These are phyloP conservation scores for Sugiyamaella smithiae DNA, from an alignment of 805 yeast genomes.

Conservation along the genomic window DNA sequence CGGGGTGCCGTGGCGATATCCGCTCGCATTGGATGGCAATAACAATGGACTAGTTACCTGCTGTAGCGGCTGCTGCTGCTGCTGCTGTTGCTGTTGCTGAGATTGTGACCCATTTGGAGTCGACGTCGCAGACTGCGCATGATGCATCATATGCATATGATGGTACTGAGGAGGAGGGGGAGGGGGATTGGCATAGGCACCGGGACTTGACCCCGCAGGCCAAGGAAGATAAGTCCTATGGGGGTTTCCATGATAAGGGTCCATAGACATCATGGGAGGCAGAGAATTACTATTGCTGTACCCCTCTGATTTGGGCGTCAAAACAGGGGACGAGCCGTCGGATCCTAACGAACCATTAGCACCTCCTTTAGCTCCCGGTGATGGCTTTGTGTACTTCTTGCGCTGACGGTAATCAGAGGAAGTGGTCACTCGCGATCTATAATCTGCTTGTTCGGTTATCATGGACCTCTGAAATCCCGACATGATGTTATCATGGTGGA, in stretches of 20 bases:
- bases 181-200: neutral
- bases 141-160: constrained; percentile 6
- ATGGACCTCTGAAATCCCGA: constrained; percentile 1
- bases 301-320: constrained; percentile 1
- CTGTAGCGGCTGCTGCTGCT: neutral
- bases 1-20: neutral
- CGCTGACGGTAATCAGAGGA: constrained; percentile 1
- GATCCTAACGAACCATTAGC: neutral
- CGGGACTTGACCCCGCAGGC: neutral
- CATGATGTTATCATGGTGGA: constrained; percentile 2
- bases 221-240: neutral
- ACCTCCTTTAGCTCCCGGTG: neutral
- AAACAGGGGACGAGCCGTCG: neutral
- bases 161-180: constrained; percentile 2
- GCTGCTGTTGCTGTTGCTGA: constrained; percentile 36
- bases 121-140: no score
- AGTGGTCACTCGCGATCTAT: constrained; percentile 1
- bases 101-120: no score
- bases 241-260: neutral
- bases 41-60: constrained; percentile 1
- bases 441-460: neutral
- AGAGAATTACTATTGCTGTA: neutral
- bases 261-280: constrained; percentile 5
- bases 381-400: neutral
- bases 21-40: neutral